phyloP scores from a whole-genome alignment of 1,284 basidiomycete genomes.

The Schizophyllum commune region DNA sequence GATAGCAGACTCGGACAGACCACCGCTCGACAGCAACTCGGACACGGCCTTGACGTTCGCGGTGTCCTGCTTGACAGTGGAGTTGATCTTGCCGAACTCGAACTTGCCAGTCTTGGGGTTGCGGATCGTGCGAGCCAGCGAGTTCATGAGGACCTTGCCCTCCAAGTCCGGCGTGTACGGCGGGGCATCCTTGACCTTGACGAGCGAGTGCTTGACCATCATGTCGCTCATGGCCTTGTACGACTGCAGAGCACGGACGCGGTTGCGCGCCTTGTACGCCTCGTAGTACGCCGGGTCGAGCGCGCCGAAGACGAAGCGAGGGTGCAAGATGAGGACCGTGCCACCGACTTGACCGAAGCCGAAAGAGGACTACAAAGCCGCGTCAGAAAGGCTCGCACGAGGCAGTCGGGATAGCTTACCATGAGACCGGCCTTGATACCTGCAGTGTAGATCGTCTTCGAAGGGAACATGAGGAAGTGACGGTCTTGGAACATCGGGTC shows the following conservation, averaged over 20 bases:
- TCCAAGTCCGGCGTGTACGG: constrained; percentile 90
- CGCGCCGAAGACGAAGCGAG: constrained; percentile 84
- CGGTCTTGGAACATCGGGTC: constrained; percentile 89
- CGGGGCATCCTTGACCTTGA: constrained; percentile 93
- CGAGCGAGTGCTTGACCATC: constrained; percentile 89
- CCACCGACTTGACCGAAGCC: constrained; percentile 99
- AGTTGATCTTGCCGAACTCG: constrained; percentile 63
- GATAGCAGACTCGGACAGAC: constrained; percentile 33
- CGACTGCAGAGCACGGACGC: constrained; percentile 61
- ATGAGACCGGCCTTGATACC: constrained; percentile 88
- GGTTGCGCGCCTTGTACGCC: constrained; percentile 68
- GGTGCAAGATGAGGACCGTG: constrained; percentile 82
- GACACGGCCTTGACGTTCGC: constrained; percentile 64
- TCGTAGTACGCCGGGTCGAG: constrained; percentile 71
- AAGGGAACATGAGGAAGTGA: constrained; percentile 93
- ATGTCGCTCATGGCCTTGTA: constrained; percentile 95
- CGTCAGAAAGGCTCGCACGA: constrained; percentile 12
- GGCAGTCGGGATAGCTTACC: constrained; percentile 34
- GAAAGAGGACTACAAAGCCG: constrained; percentile 71
- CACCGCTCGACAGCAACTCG: constrained; percentile 40
- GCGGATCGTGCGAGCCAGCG: constrained; percentile 80
- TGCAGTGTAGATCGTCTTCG: constrained; percentile 89
- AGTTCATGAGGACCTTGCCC: constrained; percentile 85
- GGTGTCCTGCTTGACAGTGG: constrained; percentile 44
- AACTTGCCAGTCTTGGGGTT: constrained; percentile 82